These are phyloP conservation scores for Tillandsia leiboldiana DNA, from an alignment of 176 grass and related monocot species.

Conservation along the genomic window DNA sequence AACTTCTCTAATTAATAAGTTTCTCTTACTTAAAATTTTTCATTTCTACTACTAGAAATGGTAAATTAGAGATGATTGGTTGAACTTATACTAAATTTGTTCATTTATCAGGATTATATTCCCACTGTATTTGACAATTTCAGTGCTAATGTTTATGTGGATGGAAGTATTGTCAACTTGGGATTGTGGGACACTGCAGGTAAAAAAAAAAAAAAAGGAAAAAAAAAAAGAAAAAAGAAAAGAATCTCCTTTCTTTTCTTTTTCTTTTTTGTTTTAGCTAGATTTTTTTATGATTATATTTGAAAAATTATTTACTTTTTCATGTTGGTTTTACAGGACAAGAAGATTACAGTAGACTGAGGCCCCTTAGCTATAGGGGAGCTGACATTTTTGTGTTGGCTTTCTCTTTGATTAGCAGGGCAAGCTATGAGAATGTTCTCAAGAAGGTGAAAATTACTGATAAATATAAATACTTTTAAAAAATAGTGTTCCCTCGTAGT, in stretches of 20 bases:
- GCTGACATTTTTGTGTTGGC: conserved; percentile 80
- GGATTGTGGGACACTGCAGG: conserved; percentile 74
- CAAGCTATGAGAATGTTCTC: conserved; percentile 45
- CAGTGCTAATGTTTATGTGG: conserved; percentile 71
- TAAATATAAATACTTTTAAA: neutral
- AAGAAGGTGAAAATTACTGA: too few relatives aligned
- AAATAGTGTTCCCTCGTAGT: neutral
- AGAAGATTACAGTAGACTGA: conserved; percentile 94
- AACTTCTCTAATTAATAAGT: too few relatives aligned
- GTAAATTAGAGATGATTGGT: neutral
- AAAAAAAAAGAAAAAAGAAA: too few relatives aligned
- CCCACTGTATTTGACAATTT: conserved; percentile 83
- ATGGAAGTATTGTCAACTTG: conserved; percentile 62
- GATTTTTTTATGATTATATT: neutral
- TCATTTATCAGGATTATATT: conserved; percentile 51
- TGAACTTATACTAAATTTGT: neutral
- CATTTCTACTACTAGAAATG: too few relatives aligned
- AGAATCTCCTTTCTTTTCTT: too few relatives aligned
- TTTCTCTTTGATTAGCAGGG: conserved; percentile 90
- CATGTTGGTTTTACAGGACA: conserved; percentile 37
- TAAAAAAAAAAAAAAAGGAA: too few relatives aligned
- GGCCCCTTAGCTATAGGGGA: conserved; percentile 83
- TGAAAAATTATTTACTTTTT: neutral
- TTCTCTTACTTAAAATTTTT: too few relatives aligned
- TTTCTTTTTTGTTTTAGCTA: neutral